These are phyloP conservation scores for Solanum chacoense DNA, from an alignment of 305 asterid species.

Conservation along the genomic window DNA sequence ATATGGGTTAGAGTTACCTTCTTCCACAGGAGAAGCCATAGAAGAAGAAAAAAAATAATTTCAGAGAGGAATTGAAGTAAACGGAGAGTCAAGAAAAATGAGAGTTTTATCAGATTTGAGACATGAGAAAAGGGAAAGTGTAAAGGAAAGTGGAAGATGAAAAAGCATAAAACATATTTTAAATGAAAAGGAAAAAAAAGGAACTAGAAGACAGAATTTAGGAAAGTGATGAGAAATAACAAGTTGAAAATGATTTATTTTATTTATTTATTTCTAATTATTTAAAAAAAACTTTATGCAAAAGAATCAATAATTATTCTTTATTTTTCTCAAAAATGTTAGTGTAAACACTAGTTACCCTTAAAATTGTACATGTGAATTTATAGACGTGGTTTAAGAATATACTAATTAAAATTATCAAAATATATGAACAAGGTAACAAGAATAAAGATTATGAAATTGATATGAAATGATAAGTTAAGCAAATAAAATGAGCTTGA, in stretches of 20 bases:
- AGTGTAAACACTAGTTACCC: too few relatives aligned
- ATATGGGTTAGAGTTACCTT: constrained; percentile 25
- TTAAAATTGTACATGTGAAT: too few relatives aligned
- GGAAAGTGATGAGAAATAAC: constrained; percentile 43
- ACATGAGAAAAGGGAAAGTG: constrained; percentile 6
- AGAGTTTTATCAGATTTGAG: constrained; percentile 18
- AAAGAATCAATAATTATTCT: not conserved
- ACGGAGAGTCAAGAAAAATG: constrained; percentile 1
- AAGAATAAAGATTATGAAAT: too few relatives aligned
- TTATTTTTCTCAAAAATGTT: not conserved
- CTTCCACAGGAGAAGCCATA: constrained; percentile 41
- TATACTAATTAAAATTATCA: too few relatives aligned
- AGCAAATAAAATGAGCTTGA: not conserved
- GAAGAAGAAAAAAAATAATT: not conserved
- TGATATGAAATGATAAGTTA: not conserved
- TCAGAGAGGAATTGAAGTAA: not conserved
- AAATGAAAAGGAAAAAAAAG: not conserved
- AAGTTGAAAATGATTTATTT: not conserved
- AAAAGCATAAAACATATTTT: not conserved
- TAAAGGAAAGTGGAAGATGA: constrained; percentile 15
- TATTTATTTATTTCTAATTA: not conserved
- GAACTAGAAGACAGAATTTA: constrained; percentile 36
- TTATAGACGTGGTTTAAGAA: not conserved
- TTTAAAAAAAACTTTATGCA: not conserved
- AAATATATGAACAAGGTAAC: not conserved